These are phyloP conservation scores for Bimuria novae-zelandiae DNA, from an alignment of 2,329 filamentous ascomycete species.

Conservation along the genomic window DNA sequence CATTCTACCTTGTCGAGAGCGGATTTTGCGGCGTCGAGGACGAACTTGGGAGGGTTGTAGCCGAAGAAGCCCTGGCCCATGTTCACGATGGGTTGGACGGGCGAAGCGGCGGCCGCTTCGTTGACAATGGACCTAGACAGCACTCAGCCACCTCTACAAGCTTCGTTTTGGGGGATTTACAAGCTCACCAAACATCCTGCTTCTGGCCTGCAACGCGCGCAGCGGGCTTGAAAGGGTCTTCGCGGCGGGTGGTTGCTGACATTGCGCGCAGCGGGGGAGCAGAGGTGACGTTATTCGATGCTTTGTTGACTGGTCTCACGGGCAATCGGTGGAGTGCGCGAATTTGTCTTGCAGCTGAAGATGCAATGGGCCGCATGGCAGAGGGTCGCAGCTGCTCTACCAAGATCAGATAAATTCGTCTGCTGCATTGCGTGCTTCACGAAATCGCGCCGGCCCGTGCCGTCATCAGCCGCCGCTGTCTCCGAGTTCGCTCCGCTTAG, in stretches of 20 bases:
- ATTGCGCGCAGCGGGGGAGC: constrained; percentile 36
- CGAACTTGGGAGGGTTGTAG: constrained; percentile 91
- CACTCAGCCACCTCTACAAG: not conserved
- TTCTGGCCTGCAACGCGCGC: constrained; percentile 58
- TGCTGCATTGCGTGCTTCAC: constrained; percentile 35
- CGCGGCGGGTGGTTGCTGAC: constrained; percentile 40
- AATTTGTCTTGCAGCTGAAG: constrained; percentile 12
- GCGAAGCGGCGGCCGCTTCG: constrained; percentile 67
- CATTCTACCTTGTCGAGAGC: constrained; percentile 91
- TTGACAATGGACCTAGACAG: constrained; percentile 66
- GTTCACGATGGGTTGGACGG: constrained; percentile 68
- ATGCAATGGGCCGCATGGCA: constrained; percentile 17
- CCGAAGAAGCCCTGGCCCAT: constrained; percentile 81
- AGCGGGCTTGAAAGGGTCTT: constrained; percentile 58
- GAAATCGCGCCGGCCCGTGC: constrained; percentile 24
- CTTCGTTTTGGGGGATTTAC: not conserved
- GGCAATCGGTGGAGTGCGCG: not conserved
- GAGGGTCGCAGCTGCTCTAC: too few species aligned
- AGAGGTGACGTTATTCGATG: constrained; percentile 16
- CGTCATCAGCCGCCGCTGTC: constrained; percentile 34
- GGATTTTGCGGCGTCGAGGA: constrained; percentile 86
- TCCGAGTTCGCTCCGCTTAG: constrained; percentile 20
- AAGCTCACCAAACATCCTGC: constrained; percentile 62
- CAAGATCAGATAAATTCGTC: too few species aligned
- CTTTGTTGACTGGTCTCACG: not conserved